Evolutionary conservation across 163 green algal genomes (phyloP), one percentile per base, ranked within the genome.

Genomic region (Scenedesmus sp.): DNA sequence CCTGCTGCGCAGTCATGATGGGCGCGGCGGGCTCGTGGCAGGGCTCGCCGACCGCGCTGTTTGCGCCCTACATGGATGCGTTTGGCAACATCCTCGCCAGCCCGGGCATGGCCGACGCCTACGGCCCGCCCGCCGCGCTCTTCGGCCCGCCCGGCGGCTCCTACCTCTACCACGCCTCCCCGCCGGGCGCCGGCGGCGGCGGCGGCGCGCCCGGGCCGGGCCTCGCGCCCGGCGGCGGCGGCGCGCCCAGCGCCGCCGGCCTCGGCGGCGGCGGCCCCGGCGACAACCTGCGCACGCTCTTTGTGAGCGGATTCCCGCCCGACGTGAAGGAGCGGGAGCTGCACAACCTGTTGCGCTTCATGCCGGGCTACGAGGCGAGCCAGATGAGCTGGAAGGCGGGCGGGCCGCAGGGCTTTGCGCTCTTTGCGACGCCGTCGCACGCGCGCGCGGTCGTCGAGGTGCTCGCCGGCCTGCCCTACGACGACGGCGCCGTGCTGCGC

Each of bases 281-380:
- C 39, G 90, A 94, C 24, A 90, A 97, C 63, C 78, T 96, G 14
- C 77, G 94, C 2, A 97, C 94, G 3, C 87, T 98, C 45, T 98
- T 96, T 73, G 74, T 98, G 9, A 91, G 90, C 1, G 95, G 95
- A n/a, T 98, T 98, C 60, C 95, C 95, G 4, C 42, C 78, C 7
- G 93, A 98, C 50, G 88, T 97, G 13, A 93, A 93, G 62, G 95
- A 97, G 51, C 67, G 95, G 0, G 95, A 98, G 85, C 85, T 98
- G 42, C 92, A 95, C 63, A 98, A 98, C 81, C 79, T 98, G n/a
- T 83, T 96, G 33, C 83, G 94, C 9, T 98, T 97, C 74, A 76
- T 98, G 60, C 93, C 94, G 7, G 94, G 92, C 45, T 98, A 95
- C 70, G 92, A 97, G 84, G 93, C 86, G 26, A 84, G 60, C 1